Evolutionary conservation across 2,329 filamentous ascomycete species (phyloP), one percentile per base, ranked within the genome.

Genomic region (Aquanectria penicillioides): DNA sequence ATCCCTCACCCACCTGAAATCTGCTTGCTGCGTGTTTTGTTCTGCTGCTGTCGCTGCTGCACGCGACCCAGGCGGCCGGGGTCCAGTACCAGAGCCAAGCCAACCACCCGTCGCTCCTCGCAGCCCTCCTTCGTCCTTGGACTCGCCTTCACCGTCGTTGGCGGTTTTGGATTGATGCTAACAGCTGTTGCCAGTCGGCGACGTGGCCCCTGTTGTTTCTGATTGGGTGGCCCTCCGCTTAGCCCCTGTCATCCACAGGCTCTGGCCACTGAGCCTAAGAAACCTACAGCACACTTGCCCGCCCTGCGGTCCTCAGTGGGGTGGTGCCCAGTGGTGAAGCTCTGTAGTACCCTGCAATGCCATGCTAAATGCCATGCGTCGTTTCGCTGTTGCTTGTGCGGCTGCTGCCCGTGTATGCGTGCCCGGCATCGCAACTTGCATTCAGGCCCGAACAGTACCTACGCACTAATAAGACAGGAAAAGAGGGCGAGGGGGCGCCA

Each of bases 121-220:
- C 64, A 55, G 61, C 56, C 65, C 59, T 69, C 41, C 23, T 61
- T 61, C 53, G 57, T 52, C 61, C 59, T 65, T 44, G 62, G 34
- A 55, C 58, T 68, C 57, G 62, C 53, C 58, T 57, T 61, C 68
- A 66, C 66, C 63, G 66, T 70, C 61, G 64, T 59, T 66, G 66
- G 63, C 58, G 61, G 66, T 70, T 70, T 69, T 67, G 62, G 57
- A 68, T 67, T 66, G 67, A 69, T 67, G 50, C 67, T 64, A 64
- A 47, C 54, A 66, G 60, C 55, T 62, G 47, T 53, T 44, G 25
- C 50, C 38, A 34, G 29, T 44, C 46, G 60, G 56, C 64, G 47
- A 67, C 66, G 53, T 67, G 67, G 63, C 60, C 66, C 65, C 62
- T 63, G 65, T 56, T 59, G 57, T 40, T 61, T 60, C 51, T 62